Conservation (phyloP, 768 basidiomycete genomes). For the Scleroderma citrinum region DNA sequence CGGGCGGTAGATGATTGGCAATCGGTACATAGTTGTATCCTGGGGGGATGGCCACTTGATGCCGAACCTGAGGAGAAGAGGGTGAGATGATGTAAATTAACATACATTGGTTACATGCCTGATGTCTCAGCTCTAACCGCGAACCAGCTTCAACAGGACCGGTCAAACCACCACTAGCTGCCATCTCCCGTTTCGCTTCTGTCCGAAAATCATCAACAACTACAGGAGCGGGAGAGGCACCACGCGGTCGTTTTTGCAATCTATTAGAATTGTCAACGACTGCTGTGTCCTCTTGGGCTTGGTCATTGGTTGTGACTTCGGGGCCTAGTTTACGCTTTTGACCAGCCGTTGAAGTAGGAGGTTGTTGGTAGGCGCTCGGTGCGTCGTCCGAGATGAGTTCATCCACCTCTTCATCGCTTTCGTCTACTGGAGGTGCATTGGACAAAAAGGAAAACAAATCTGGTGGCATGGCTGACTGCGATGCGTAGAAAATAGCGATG, state of each 20-base stretch:
- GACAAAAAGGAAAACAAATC: slow-evolving; percentile 29
- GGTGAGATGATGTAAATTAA: slow-evolving; percentile 2
- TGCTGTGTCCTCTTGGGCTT: background rate
- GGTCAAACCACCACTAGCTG: slow-evolving; percentile 81
- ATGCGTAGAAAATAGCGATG: background rate
- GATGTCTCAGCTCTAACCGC: slow-evolving; percentile 73
- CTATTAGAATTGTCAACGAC: slow-evolving; percentile 27
- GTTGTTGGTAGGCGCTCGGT: background rate
- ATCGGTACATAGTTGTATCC: slow-evolving; percentile 90
- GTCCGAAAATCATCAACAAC: slow-evolving; percentile 94
- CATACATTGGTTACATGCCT: slow-evolving; percentile 33
- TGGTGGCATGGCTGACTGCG: slow-evolving; percentile 14
- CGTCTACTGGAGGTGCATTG: slow-evolving; percentile 15
- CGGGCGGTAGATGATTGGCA: slow-evolving; percentile 82
- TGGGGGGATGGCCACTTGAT: slow-evolving; percentile 94
- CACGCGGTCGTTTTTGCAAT: slow-evolving; percentile 50
- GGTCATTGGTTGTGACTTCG: background rate
- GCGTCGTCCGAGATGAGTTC: background rate
- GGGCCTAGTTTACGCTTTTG: slow-evolving; percentile 24
- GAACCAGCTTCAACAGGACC: slow-evolving; percentile 64
- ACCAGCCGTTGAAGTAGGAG: background rate
- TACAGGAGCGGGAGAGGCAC: slow-evolving; percentile 63
- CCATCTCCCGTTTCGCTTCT: slow-evolving; percentile 88
- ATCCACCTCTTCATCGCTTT: slow-evolving; percentile 21
- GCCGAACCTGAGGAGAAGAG: slow-evolving; percentile 71